Evolutionary conservation across 495 filamentous ascomycete genomes (phyloP), one percentile per base, ranked within the genome.

Genomic region (Penicillium ucsense): DNA sequence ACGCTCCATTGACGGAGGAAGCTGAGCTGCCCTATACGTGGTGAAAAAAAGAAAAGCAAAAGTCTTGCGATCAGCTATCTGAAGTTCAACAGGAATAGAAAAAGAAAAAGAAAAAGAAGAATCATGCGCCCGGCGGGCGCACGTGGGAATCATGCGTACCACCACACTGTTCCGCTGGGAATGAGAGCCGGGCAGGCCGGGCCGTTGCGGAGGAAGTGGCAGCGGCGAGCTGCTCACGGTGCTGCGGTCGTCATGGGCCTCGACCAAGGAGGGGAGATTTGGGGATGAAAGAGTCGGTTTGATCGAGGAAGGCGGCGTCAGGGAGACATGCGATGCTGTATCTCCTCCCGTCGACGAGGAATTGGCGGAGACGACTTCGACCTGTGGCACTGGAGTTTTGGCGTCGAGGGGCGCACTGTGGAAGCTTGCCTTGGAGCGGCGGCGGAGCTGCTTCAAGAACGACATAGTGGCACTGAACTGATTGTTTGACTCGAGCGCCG

Each of bases 391-490:
- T 45, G 58, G 45, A 12, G 78, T 75, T 40, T 73, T 75, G 27
- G 78, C 77, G 35, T 70, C 71, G 37, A 20, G 20, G 20, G 73
- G 72, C 31, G 76, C 73, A n/a, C 38, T 27, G 44, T 69, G 69
- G 65, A 86, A 79, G 68, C 73, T 82, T 45, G 83, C 76, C 59
- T 73, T 82, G 53, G 85, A 85, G 47, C 81, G 80, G 54, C 88
- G 79, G 53, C 86, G 83, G 42, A 94, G 66, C 52, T 86, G 79
- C 61, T 82, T 88, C 64, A 94, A 75, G 61, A 94, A 88, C 36
- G 84, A 65, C 75, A 78, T 78, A 46, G 35, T 54, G 51, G 37
- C 20, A 20, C 20, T 20, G 20, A 20, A 20, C 20, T 20, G 20
- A 20, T 20, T 20, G 20, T 20, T 20, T 20, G 20, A 20, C 20